Conservation (phyloP, 176 grass and related monocot species). For the Eragrostis nindensis region DNA sequence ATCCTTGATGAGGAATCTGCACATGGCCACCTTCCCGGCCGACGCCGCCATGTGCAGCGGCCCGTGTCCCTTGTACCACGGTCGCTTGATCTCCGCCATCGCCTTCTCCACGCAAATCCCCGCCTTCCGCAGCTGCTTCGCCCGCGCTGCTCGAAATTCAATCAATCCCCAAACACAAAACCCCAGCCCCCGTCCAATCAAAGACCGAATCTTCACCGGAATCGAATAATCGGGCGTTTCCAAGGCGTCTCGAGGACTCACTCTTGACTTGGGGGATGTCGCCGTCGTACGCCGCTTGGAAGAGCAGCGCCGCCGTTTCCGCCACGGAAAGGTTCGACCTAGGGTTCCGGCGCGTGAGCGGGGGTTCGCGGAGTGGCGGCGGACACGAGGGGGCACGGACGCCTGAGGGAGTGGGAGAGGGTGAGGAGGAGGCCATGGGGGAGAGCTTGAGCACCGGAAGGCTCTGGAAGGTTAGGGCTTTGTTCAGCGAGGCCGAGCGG, state of each 20-base stretch:
- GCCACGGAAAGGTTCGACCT: neutral
- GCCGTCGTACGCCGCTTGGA: neutral
- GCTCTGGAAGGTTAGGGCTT: conserved; percentile 2
- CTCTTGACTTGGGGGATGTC: neutral
- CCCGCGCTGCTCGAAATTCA: neutral
- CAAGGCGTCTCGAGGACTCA: neutral
- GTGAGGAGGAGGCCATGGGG: neutral
- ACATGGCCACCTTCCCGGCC: neutral
- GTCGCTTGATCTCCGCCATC: neutral
- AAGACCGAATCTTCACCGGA: neutral
- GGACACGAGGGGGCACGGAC: neutral
- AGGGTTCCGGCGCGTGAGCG: neutral
- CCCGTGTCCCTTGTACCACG: conserved; percentile 4
- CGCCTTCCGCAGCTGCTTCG: conserved; percentile 18
- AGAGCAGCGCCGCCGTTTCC: neutral
- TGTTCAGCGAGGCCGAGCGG: too few relatives aligned
- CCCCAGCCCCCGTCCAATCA: neutral
- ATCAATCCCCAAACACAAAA: neutral
- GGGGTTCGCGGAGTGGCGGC: neutral
- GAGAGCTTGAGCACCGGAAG: neutral
- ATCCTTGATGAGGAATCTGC: conserved; percentile 23
- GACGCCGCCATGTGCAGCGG: conserved; percentile 24
- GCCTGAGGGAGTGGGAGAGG: neutral
- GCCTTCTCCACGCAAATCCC: conserved; percentile 11
- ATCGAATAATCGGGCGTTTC: neutral